Percentiles rank a stretch among this genome's conserved stretches.
Conservation (phyloP, 2,329 filamentous ascomycete species). For the Ceratocystis variospora region DNA sequence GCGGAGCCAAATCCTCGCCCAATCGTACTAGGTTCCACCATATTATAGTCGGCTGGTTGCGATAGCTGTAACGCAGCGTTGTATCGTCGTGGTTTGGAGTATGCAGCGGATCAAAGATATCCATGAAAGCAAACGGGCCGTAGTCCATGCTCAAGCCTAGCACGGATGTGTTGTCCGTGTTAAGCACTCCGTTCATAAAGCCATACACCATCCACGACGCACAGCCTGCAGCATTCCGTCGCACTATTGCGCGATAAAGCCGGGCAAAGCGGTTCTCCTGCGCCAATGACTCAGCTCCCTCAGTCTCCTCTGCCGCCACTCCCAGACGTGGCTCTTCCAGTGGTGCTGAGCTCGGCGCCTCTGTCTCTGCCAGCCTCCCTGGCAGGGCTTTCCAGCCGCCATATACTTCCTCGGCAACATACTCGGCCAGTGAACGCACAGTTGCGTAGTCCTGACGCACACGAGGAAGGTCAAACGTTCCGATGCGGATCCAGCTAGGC, state of each 20-base stretch:
- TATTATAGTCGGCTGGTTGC: slow-evolving; percentile 87
- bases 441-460: slow-evolving; percentile 64
- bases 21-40: slow-evolving; percentile 97
- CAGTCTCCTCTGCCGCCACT: slow-evolving; percentile 42
- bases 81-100: slow-evolving; percentile 95
- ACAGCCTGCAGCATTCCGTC: slow-evolving; percentile 75
- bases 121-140: slow-evolving; percentile 93
- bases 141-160: slow-evolving; percentile 84
- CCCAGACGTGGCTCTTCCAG: slow-evolving; percentile 34
- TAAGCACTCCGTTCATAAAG: slow-evolving; percentile 98
- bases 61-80: slow-evolving; percentile 76
- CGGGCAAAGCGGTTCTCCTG: slow-evolving; percentile 78
- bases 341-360: slow-evolving; percentile 28
- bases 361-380: slow-evolving; percentile 39
- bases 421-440: slow-evolving; percentile 62
- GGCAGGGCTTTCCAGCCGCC: slow-evolving; percentile 78
- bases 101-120: slow-evolving; percentile 87
- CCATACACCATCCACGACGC: slow-evolving; percentile 95
- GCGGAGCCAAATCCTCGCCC: slow-evolving; percentile 75
- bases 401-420: slow-evolving; percentile 77
- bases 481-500: slow-evolving; percentile 78
- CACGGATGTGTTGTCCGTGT: slow-evolving; percentile 94
- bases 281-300: slow-evolving; percentile 48
- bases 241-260: slow-evolving; percentile 74
- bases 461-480: slow-evolving; percentile 89